A percentile compares a stretch with the other conserved stretches of the same genome.
Evolutionary conservation across 2,329 filamentous ascomycete genomes (phyloP).

Genomic region (Ophiostoma fasciatum): DNA sequence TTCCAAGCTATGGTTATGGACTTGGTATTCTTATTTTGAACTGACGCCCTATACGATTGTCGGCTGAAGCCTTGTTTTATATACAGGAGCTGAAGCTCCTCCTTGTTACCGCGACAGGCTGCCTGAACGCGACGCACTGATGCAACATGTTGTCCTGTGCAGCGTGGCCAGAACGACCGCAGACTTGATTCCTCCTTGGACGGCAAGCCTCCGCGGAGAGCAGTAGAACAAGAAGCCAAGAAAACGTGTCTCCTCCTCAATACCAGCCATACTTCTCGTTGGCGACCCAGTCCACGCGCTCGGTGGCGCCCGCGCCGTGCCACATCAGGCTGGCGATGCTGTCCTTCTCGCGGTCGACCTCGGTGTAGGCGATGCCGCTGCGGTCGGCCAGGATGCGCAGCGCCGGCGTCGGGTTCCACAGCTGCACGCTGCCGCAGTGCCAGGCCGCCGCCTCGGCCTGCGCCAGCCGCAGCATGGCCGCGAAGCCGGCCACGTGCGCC

Average conservation of each 20-base stretch:
- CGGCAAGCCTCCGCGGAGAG: too few relatives aligned
- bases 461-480: conserved; percentile 50
- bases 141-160: too few relatives aligned
- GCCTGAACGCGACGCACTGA: too few relatives aligned
- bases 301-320: conserved; percentile 41
- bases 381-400: conserved; percentile 31
- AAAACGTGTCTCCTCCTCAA: neutral
- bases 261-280: conserved; percentile 67
- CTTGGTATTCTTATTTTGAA: too few relatives aligned
- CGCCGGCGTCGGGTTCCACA: conserved; percentile 66
- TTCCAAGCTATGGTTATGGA: too few relatives aligned
- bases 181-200: too few relatives aligned
- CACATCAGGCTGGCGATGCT: conserved; percentile 61
- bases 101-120: too few relatives aligned
- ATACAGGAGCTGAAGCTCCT: too few relatives aligned
- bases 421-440: conserved; percentile 53
- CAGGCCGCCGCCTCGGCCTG: conserved; percentile 57
- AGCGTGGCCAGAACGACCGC: too few relatives aligned
- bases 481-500: conserved; percentile 37
- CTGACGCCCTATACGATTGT: too few relatives aligned
- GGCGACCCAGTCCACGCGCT: conserved; percentile 52
- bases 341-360: conserved; percentile 42
- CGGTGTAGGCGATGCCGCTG: conserved; percentile 32
- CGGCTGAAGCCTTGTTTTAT: neutral
- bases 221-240: neutral